A percentile compares a stretch with the other conserved stretches of the same genome.
phyloP scores from a whole-genome alignment of 139 green algal species.

The Chlamydomonas sp. region DNA sequence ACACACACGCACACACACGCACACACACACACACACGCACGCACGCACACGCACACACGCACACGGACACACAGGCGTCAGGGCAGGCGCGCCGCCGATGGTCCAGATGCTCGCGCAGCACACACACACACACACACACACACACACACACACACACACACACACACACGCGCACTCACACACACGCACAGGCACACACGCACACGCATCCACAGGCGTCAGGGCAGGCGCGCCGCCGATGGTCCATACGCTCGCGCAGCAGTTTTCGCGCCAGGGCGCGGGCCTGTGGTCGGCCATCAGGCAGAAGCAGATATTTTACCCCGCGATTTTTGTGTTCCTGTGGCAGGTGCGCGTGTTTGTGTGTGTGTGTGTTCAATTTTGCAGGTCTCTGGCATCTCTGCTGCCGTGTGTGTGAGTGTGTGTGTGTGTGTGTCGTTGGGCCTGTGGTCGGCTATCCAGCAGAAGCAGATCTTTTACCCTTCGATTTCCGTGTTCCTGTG shows the following conservation, averaged over 20 bases:
- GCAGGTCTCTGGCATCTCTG: no score
- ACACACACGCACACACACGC: no score
- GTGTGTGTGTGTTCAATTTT: no score
- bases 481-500: slow-evolving; percentile 45
- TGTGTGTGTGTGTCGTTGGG: no score
- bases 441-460: slow-evolving; percentile 31
- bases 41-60: not conserved
- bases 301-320: slow-evolving; percentile 24
- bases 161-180: not conserved
- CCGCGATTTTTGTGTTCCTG: slow-evolving; percentile 37
- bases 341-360: no score
- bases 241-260: slow-evolving; percentile 1
- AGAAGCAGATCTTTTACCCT: slow-evolving; percentile 25
- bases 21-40: not conserved
- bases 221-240: no score
- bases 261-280: not conserved
- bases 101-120: not conserved
- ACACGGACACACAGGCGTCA: no score
- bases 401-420: no score
- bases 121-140: not conserved
- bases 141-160: not conserved
- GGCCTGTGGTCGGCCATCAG: slow-evolving; percentile 31
- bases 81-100: not conserved
- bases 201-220: not conserved
- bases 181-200: not conserved